phyloP scores from a whole-genome alignment of 306 rosid genomes.

The Cicer judaicum region DNA sequence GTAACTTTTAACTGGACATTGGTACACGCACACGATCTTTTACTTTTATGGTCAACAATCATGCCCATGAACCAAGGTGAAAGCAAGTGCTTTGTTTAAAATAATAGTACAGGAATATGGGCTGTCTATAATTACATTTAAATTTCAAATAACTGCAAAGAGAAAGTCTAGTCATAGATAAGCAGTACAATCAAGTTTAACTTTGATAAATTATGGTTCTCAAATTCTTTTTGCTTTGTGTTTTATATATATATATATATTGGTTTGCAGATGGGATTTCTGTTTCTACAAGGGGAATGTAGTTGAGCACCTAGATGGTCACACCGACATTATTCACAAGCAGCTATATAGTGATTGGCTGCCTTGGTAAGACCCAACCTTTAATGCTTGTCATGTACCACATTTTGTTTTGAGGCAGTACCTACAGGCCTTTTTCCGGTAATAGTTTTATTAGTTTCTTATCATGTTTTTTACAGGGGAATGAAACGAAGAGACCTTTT shows the following conservation, averaged over 20 bases:
- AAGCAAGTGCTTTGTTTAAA: slow-evolving; percentile 36
- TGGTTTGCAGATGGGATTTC: slow-evolving; percentile 94
- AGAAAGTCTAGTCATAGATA: slow-evolving; percentile 3
- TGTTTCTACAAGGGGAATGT: slow-evolving; percentile 79
- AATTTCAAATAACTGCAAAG: slow-evolving; percentile 22
- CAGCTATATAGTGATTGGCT: slow-evolving; percentile 84
- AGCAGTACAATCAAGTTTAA: slow-evolving; percentile 11
- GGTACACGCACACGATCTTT: not conserved
- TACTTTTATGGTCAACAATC: slow-evolving; percentile 29
- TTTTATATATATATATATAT: slow-evolving; percentile 17
- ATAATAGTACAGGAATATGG: slow-evolving; percentile 33
- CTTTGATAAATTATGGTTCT: slow-evolving; percentile 31
- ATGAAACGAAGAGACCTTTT: slow-evolving; percentile 89
- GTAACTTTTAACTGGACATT: slow-evolving; percentile 38
- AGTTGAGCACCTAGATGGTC: slow-evolving; percentile 96
- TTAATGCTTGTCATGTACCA: slow-evolving; percentile 43
- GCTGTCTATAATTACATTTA: slow-evolving; percentile 18
- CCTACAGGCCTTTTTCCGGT: slow-evolving; percentile 17
- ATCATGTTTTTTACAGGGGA: slow-evolving; percentile 68
- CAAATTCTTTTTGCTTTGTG: slow-evolving; percentile 35
- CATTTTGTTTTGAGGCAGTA: slow-evolving; percentile 40
- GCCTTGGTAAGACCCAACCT: slow-evolving; percentile 75
- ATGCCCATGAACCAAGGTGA: slow-evolving; percentile 26
- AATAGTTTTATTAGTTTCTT: slow-evolving; percentile 16
- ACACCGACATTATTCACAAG: slow-evolving; percentile 87